A percentile compares a stretch with the other conserved stretches of the same genome.
Conservation (phyloP, 139 green algal genomes). For the Coelastrella sp. region DNA sequence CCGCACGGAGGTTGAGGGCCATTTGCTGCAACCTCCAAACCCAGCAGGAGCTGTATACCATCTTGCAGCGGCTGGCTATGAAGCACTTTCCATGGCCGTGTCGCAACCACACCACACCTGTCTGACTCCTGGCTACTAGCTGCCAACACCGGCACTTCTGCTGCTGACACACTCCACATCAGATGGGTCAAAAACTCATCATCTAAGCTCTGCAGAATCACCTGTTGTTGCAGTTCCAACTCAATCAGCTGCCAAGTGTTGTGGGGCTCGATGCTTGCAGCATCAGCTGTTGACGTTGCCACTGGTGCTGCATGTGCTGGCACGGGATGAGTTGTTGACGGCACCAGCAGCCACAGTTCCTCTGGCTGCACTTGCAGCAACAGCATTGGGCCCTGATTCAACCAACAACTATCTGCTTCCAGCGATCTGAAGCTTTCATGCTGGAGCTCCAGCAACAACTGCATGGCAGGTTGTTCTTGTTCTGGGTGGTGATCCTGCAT, state of each 20-base stretch:
- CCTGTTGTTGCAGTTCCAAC: not conserved
- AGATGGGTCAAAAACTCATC: not conserved
- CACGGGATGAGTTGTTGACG: not conserved
- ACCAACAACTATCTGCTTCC: not conserved
- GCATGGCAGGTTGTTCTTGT: too few relatives aligned
- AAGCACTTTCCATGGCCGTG: not conserved
- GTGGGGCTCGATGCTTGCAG: not conserved
- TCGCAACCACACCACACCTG: not conserved
- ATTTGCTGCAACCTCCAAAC: not conserved
- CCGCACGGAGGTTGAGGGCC: not conserved
- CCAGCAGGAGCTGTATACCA: not conserved
- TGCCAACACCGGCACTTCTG: not conserved
- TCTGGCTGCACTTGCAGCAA: conserved; percentile 4
- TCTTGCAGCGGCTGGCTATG: not conserved
- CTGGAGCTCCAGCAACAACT: not conserved
- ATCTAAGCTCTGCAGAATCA: not conserved
- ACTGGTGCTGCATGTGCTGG: not conserved
- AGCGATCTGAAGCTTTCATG: conserved; percentile 7
- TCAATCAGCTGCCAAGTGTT: not conserved
- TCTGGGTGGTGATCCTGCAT: not conserved
- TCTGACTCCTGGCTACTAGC: not conserved
- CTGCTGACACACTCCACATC: not conserved
- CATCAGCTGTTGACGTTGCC: not conserved
- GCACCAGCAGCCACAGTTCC: not conserved
- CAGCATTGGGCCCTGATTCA: not conserved